Evolutionary conservation across 2,329 filamentous ascomycete species (phyloP), one percentile per base, ranked within the genome.

Genomic region (Mollisia scopiformis): DNA sequence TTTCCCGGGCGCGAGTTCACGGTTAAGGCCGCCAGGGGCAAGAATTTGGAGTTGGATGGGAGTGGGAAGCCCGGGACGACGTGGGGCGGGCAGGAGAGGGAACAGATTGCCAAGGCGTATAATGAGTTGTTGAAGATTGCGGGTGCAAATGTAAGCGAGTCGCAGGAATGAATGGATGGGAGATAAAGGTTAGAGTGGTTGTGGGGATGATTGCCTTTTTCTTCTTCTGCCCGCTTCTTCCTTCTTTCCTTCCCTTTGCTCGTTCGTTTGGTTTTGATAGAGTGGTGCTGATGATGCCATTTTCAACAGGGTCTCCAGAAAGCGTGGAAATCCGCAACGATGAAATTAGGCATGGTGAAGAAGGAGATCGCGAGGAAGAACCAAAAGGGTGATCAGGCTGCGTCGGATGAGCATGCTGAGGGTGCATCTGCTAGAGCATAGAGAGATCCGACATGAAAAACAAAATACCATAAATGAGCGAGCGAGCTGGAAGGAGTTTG

Each of bases 1-100:
- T 74, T 77, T 30, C 70, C 68, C 23, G 43, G 43, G 6, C 2
- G 43, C 3, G 43, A 47, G 23, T 47, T 47, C 23, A 47, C 43
- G 13, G 43, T 47, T 4, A 47, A 47, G 8, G 43, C 43, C 3
- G 43, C 43, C 3, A 6, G 43, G 6, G 43, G 43, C 1, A 47
- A 47, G 43, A 47, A 47, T 28, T 16, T 47, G 21, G 43, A 47
- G n/a, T 23, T 47, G 16, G 43, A 47, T 47, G 23, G 23, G 8
- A 27, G 23, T 16, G 43, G 43, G 2, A 47, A 47, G 43, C 16
- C 39, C 1, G 39, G 6, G 2, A 23, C 8, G 2, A 16, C 10
- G 3, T 47, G 43, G 43, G 23, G 23, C 1, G 43, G 43, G 7
- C 13, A 10, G 7, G 43, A 47, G 25, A 47, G 43, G 25, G 43